These are phyloP conservation scores for Haematococcus sp. DNA, from an alignment of 139 green algal genomes.

Conservation along the genomic window DNA sequence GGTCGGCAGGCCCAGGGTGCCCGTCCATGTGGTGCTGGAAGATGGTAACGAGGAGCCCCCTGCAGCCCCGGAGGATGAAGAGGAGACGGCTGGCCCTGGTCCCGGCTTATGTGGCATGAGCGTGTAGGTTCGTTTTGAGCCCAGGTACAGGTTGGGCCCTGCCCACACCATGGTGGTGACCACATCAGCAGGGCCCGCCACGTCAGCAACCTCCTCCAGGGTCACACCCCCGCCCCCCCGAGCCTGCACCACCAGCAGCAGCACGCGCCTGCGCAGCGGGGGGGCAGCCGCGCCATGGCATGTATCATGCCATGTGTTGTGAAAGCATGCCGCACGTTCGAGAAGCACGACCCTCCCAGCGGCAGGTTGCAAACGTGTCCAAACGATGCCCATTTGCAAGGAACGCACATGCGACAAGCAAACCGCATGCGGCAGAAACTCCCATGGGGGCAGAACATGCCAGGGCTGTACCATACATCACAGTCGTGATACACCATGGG, in stretches of 20 bases:
- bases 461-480: not conserved
- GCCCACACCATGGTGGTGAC: not conserved
- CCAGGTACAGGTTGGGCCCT: conserved; percentile 11
- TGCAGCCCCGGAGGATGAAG: not conserved
- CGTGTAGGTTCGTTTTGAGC: not conserved
- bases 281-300: too few species aligned
- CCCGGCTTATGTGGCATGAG: conserved; percentile 1
- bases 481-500: too few species aligned
- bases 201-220: conserved; percentile 4
- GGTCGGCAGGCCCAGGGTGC: not conserved
- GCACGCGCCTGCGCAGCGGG: not conserved
- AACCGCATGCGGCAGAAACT: too few species aligned
- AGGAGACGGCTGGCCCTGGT: not conserved
- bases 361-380: too few species aligned
- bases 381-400: too few species aligned
- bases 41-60: not conserved
- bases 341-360: too few species aligned
- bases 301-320: too few species aligned
- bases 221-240: not conserved
- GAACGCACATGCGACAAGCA: too few species aligned
- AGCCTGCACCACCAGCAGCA: not conserved
- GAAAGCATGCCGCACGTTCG: too few species aligned
- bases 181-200: not conserved
- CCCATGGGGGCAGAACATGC: too few species aligned
- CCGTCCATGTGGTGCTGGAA: too few species aligned